Base-by-base conservation (phyloP, 192 early-diverging fungal genomes). In the Chytriomyces hyalinus region DNA sequence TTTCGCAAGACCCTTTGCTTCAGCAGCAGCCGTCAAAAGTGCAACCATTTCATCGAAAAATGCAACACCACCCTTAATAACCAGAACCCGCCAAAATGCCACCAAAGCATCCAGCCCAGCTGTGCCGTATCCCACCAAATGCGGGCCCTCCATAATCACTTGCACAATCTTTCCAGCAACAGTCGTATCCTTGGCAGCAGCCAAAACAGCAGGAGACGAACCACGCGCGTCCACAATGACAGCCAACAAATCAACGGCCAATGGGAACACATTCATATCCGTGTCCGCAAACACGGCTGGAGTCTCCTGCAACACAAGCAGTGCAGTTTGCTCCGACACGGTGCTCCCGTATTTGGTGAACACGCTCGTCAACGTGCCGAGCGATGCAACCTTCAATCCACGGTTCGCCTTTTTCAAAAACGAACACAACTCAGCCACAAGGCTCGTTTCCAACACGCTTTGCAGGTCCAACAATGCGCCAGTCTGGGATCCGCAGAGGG, bases 321-420 rank as follows among this genome's bases (percentile, higher is more conserved):
- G 62, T 43, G 87, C 90, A 26, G 80, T 77, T 17, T 70, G 79
- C 11, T 76, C 61, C 10, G 74, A 67, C 7, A 92, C n/a, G 7
- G 79, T 77, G 9, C 77, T 82, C 22, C 89, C 91, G 79, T 87
- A 93, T 49, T 87, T 84, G 50, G 85, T 83, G 11, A 94, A 80
- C 10, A 95, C 70, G 44, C 88, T 84, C 73, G 91, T 90, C 46
- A 96, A 82, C 50, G 90, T 91, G 68, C 89, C 80, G 36, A 96
- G 79, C 75, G 88, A 87, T 2, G 92, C 87, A 53, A 95, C 84
- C 60, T 91, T 90, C 10, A 94, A 83, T 63, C 88, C 89, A 6
- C 94, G 84, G 68, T 93, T 93, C 70, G 90, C 86, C 83, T 96
- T 95, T 76, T 91, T 82, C 48, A 96, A 80, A 24, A 92, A 85